Percentiles rank a stretch among this genome's conserved stretches.
Evolutionary conservation across 306 rosid species (phyloP).

Genomic region (Boehmeria nivea): DNA sequence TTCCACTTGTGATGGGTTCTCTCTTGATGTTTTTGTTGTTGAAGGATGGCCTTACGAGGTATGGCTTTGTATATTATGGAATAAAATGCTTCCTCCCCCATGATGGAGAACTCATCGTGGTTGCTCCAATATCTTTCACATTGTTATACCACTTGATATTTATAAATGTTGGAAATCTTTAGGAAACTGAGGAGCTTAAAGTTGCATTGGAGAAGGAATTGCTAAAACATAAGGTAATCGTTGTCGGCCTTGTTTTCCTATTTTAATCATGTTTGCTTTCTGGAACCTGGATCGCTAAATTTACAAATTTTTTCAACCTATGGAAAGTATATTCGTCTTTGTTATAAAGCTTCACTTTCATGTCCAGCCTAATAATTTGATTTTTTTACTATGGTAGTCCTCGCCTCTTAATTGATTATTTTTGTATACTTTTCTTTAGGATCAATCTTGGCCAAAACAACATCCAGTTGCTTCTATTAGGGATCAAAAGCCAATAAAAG

Average conservation of each 20-base stretch:
- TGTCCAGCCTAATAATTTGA: neutral
- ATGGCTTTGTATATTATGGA: conserved; percentile 21
- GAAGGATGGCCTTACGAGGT: conserved; percentile 95
- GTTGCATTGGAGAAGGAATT: conserved; percentile 65
- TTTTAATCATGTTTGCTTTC: no score
- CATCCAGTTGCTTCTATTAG: conserved; percentile 34
- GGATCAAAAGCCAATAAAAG: conserved; percentile 44
- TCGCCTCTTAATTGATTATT: conserved; percentile 13
- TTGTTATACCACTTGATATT: no score
- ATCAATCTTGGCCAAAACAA: conserved; percentile 55
- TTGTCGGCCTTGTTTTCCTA: conserved; percentile 14
- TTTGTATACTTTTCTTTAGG: conserved; percentile 19
- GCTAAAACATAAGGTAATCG: conserved; percentile 55
- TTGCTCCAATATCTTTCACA: neutral
- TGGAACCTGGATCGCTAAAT: no score
- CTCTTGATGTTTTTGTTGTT: conserved; percentile 95
- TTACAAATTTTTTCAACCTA: neutral
- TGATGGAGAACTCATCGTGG: neutral
- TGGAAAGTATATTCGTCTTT: neutral
- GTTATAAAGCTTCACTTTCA: neutral
- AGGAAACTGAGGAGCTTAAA: conserved; percentile 97
- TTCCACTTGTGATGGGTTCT: conserved; percentile 91
- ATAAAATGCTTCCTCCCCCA: conserved; percentile 18
- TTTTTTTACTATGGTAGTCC: neutral
- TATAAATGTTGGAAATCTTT: conserved; percentile 29